Conservation (phyloP, 1,284 basidiomycete species). For the Pulveroboletus ridleyi region DNA sequence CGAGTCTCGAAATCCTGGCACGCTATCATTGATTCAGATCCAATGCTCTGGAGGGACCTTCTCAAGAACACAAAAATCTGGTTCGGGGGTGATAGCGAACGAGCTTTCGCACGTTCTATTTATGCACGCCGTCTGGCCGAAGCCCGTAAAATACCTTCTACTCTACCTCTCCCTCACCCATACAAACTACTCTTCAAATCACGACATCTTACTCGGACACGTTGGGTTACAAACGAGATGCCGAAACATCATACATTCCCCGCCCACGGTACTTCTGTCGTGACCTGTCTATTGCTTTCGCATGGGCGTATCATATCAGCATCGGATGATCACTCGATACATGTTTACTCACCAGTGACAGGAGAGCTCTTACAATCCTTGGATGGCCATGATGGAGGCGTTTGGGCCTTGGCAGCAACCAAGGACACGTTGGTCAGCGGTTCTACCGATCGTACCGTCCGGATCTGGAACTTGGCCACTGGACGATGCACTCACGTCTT, state of each 20-base stretch:
- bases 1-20: constrained; percentile 86
- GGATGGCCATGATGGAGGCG: constrained; percentile 92
- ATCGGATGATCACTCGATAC: constrained; percentile 93
- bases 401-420: constrained; percentile 90
- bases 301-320: constrained; percentile 94
- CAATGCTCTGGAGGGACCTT: constrained; percentile 84
- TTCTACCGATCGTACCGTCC: constrained; percentile 92
- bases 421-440: constrained; percentile 92
- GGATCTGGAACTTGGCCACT: constrained; percentile 89
- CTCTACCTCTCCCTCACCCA: constrained; percentile 77
- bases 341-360: constrained; percentile 86
- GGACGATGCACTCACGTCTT: constrained; percentile 90
- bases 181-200: constrained; percentile 90
- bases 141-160: constrained; percentile 45
- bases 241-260: constrained; percentile 82
- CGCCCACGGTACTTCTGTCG: constrained; percentile 89
- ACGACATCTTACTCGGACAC: constrained; percentile 76
- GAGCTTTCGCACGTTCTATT: constrained; percentile 71
- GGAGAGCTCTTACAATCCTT: constrained; percentile 79
- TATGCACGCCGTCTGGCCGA: constrained; percentile 59
- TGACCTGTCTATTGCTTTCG: constrained; percentile 94
- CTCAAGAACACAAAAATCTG: constrained; percentile 81
- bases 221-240: constrained; percentile 79
- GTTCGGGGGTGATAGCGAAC: constrained; percentile 83
- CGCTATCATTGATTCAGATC: constrained; percentile 83